Conservation (phyloP, 1,284 basidiomycete genomes). For the Gastroboletus turbinatus region DNA sequence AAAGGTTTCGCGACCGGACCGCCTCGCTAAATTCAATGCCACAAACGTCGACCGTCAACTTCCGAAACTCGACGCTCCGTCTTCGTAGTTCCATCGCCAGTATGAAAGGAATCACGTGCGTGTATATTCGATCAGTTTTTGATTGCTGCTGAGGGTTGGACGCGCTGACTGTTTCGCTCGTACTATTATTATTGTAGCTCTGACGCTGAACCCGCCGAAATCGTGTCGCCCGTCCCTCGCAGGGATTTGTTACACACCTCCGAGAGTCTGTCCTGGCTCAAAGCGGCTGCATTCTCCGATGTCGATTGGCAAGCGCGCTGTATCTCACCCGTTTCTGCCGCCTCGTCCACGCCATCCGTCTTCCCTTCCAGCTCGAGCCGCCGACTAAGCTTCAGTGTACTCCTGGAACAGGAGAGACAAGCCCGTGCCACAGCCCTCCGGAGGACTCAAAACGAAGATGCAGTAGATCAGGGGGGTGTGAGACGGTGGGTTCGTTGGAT, state of each 20-base stretch:
- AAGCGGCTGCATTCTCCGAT: constrained; percentile 33
- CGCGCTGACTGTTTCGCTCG: background rate
- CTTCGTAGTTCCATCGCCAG: constrained; percentile 18
- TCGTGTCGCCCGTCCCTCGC: constrained; percentile 56
- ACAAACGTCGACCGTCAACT: background rate
- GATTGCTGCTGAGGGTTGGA: background rate
- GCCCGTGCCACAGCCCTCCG: constrained; percentile 17
- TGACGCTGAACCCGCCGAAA: constrained; percentile 37
- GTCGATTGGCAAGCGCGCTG: constrained; percentile 15
- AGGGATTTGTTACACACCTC: constrained; percentile 53
- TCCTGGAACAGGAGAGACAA: constrained; percentile 36
- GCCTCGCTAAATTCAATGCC: constrained; percentile 18
- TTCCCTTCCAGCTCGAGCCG: constrained; percentile 20
- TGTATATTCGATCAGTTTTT: background rate
- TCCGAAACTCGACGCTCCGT: constrained; percentile 13
- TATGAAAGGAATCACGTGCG: constrained; percentile 17
- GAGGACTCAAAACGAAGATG: constrained; percentile 15
- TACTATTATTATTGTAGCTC: constrained; percentile 9
- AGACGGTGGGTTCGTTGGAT: constrained; percentile 73
- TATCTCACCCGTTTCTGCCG: constrained; percentile 46
- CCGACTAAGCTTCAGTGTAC: constrained; percentile 37
- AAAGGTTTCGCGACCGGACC: constrained; percentile 10
- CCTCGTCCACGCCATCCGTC: constrained; percentile 39
- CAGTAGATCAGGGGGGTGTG: constrained; percentile 47
- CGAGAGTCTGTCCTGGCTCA: constrained; percentile 54